These are phyloP conservation scores for Xylariales sp. DNA, from an alignment of 2,329 filamentous ascomycete genomes.

Conservation along the genomic window DNA sequence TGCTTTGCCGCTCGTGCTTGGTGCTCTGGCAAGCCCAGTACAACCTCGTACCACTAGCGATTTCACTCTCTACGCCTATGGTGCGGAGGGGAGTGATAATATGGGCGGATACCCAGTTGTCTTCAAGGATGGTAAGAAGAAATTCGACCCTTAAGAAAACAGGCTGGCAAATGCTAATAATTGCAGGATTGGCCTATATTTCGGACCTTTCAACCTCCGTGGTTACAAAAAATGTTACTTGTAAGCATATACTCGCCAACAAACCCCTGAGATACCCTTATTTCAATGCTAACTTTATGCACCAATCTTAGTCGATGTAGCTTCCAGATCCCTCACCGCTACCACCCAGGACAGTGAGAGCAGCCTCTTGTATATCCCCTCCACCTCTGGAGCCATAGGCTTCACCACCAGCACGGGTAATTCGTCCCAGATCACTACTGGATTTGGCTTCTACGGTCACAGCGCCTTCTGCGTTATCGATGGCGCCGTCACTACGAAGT, in stretches of 20 bases:
- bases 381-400: constrained; percentile 5
- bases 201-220: no score
- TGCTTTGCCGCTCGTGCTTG: no score
- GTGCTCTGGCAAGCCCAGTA: no score
- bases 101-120: constrained; percentile 1
- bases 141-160: neutral
- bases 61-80: constrained; percentile 5
- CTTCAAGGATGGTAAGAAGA: constrained; percentile 1
- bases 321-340: constrained; percentile 9
- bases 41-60: no score
- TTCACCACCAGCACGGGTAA: constrained; percentile 10
- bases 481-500: constrained; percentile 12
- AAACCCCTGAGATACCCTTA: neutral
- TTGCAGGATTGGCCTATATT: neutral
- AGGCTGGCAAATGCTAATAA: neutral
- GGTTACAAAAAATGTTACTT: neutral
- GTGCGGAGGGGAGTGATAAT: neutral
- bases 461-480: constrained; percentile 11
- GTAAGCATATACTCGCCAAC: neutral
- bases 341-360: constrained; percentile 11
- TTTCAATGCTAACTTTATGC: no score
- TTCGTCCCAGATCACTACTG: constrained; percentile 7
- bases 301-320: neutral
- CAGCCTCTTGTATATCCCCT: neutral
- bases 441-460: constrained; percentile 19